A percentile compares a stretch with the other conserved stretches of the same genome.
Evolutionary conservation across 1,284 basidiomycete species (phyloP).

Genomic region (Microbotryum violaceum): DNA sequence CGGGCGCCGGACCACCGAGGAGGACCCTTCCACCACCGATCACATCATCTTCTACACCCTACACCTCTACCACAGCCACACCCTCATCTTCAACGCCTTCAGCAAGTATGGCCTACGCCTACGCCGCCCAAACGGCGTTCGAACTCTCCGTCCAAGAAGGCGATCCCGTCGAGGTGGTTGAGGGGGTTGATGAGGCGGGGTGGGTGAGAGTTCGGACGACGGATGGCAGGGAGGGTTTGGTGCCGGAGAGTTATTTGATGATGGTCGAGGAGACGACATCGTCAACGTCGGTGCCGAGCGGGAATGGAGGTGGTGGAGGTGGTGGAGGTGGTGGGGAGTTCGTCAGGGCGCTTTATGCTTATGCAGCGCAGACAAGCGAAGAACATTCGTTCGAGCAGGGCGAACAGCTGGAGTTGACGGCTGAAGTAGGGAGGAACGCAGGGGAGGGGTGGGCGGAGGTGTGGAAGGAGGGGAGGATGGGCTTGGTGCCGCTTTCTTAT

Average conservation of each 20-base stretch:
- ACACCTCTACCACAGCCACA: not conserved
- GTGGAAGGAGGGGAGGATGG: conserved; percentile 21
- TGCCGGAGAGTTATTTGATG: conserved; percentile 68
- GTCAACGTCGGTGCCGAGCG: too few species aligned
- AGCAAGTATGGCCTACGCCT: conserved; percentile 61
- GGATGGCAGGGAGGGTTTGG: conserved; percentile 57
- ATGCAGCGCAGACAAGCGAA: conserved; percentile 57
- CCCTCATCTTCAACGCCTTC: conserved; percentile 29
- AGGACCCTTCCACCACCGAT: conserved; percentile 7
- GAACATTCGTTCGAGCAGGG: conserved; percentile 61
- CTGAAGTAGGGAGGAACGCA: conserved; percentile 5
- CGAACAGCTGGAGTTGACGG: conserved; percentile 54
- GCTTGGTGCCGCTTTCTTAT: conserved; percentile 29
- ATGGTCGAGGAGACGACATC: conserved; percentile 46
- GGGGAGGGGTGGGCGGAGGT: conserved; percentile 31
- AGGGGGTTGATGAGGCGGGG: conserved; percentile 70
- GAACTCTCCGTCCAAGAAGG: conserved; percentile 64
- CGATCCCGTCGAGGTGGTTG: conserved; percentile 53
- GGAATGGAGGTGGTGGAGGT: too few species aligned
- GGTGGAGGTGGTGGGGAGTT: too few species aligned
- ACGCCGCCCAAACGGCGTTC: conserved; percentile 61
- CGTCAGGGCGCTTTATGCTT: conserved; percentile 54
- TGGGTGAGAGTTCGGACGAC: conserved; percentile 68
- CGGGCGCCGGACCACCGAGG: conserved; percentile 5
- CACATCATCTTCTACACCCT: not conserved